phyloP scores from a whole-genome alignment of 371 early-diverging fungal genomes.

The Polyrhizophydium stewartii region DNA sequence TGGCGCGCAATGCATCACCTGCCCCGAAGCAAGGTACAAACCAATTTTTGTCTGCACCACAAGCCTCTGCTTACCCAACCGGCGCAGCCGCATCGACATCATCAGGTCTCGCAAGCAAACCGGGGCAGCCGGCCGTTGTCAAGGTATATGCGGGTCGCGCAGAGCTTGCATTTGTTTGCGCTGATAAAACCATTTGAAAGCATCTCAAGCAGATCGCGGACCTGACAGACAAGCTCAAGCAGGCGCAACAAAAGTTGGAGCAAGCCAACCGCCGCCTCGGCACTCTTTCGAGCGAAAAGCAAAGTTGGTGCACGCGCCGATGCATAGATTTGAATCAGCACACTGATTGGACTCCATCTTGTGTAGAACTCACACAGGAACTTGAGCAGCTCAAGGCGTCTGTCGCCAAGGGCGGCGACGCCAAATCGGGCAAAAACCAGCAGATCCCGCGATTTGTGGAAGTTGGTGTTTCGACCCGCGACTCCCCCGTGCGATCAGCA shows the following conservation, averaged over 20 bases:
- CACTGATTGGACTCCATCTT: no score
- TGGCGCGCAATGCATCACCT: not conserved
- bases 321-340: no score
- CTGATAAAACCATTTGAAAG: no score
- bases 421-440: no score
- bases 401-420: no score
- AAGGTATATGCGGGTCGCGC: no score
- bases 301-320: not conserved
- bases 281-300: not conserved
- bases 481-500: not conserved
- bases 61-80: not conserved
- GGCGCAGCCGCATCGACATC: not conserved
- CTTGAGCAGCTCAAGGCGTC: no score
- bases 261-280: not conserved
- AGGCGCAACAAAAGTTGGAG: not conserved
- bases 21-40: not conserved
- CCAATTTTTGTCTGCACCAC: not conserved
- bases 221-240: slow-evolving; percentile 5
- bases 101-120: not conserved
- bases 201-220: slow-evolving; percentile 8
- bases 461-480: no score
- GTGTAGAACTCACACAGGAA: no score
- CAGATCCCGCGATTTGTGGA: no score
- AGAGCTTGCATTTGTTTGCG: no score
- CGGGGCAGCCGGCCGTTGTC: not conserved